Base-by-base conservation (phyloP, 257 asterid species). In the Mitragyna speciosa region DNA sequence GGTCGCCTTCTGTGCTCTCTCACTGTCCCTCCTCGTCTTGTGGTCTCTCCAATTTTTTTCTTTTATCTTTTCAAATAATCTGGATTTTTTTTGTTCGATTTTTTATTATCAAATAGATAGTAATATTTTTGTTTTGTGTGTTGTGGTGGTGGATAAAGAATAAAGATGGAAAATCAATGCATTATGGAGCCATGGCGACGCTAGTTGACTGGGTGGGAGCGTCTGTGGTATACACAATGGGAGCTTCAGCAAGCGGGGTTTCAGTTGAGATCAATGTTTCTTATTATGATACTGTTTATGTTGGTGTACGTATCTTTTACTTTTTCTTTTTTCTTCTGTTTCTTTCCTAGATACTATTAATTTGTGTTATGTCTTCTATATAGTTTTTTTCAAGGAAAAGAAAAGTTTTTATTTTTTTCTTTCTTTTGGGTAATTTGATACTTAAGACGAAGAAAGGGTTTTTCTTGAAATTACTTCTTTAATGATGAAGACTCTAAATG, bases 141-240 rank as follows among this genome's bases (percentile, higher is more conserved):
- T 69, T 0, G 43, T 24, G 48, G 9, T 54, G 51, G 9, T n/a
- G 33, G 24, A 24, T 64, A 83, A 19, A 76, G 86, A 83, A 88
- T 91, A 90, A 90, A 66, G 58, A 84, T 22, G 97, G 88, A 20
- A 92, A 90, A 26, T 72, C 93, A 22, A 75, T 94, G 89, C 96
- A 92, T 89, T 91, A 89, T 68, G 98, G 98, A 74, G 94, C 96
- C 33, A 92, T 89, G 74, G 92, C 91, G 81, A 80, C 93, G 36
- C 87, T 94, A 81, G 98, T 94, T 76, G 98, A 94, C 82, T 76
- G 87, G 43, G 86, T 90, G 7, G 96, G 98, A 0, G 87, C 98
- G 45, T 91, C 91, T 36, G 96, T 78, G 20, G 78, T 92, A 45
- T 75, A 67, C 75, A 88, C 97, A 24, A 70, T 84, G 87, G 94